phyloP scores from a whole-genome alignment of 345 rosid genomes.

The Chamaenerion angustifolium region DNA sequence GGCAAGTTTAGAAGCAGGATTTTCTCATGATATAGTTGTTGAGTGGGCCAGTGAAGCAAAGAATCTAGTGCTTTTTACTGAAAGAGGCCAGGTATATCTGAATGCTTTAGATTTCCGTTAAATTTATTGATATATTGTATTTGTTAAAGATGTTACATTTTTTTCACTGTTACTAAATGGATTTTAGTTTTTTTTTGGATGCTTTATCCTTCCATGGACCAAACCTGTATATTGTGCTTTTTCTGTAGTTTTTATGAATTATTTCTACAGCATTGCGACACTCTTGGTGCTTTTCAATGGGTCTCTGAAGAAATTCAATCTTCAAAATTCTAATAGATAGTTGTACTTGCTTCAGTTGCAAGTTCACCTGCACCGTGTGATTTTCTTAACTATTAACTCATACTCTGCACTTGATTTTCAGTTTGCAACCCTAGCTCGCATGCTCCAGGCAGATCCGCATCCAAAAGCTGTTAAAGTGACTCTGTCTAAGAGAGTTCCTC shows the following conservation, averaged over 20 bases:
- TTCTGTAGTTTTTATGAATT: too few relatives aligned
- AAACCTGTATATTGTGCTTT: too few relatives aligned
- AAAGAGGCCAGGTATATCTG: slow-evolving; percentile 77
- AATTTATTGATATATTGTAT: too few relatives aligned
- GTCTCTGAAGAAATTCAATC: too few relatives aligned
- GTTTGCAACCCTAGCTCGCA: slow-evolving; percentile 93
- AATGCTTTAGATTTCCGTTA: not conserved
- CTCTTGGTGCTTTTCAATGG: too few relatives aligned
- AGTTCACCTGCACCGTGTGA: slow-evolving; percentile 4
- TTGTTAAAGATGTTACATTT: too few relatives aligned
- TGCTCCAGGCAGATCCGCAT: slow-evolving; percentile 98
- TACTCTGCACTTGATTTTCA: slow-evolving; percentile 17
- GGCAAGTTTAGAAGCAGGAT: slow-evolving; percentile 97
- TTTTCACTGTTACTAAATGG: too few relatives aligned
- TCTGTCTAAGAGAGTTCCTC: slow-evolving; percentile 89
- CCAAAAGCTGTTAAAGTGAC: slow-evolving; percentile 94
- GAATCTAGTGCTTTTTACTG: slow-evolving; percentile 86
- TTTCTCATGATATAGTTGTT: slow-evolving; percentile 88
- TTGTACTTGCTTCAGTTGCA: too few relatives aligned
- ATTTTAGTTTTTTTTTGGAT: too few relatives aligned
- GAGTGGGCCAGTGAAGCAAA: slow-evolving; percentile 86
- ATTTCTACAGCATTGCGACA: too few relatives aligned
- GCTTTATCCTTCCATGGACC: too few relatives aligned
- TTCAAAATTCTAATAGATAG: too few relatives aligned
- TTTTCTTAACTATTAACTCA: not conserved